A percentile compares a stretch with the other conserved stretches of the same genome.
Conservation (phyloP, 441 rosid species). For the Geranium incanum region DNA sequence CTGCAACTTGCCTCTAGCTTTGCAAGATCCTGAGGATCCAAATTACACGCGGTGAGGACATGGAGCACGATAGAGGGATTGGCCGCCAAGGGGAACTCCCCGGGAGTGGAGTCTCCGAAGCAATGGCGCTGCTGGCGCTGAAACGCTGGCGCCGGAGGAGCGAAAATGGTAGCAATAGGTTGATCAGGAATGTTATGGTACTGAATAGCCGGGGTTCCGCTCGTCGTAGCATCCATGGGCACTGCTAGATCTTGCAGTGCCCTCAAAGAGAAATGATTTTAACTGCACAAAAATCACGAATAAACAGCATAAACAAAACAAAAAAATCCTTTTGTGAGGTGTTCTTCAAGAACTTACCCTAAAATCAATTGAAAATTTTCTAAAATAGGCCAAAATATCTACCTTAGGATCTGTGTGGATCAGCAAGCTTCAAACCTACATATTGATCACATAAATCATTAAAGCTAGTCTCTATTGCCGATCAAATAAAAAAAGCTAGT, state of each 20-base stretch:
- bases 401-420: constrained; percentile 31
- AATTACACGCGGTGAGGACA: constrained; percentile 77
- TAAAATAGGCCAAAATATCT: constrained; percentile 18
- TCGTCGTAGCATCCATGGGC: constrained; percentile 90
- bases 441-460: constrained; percentile 24
- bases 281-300: constrained; percentile 28
- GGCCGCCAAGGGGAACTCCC: constrained; percentile 93
- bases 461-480: constrained; percentile 15
- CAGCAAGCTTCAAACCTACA: constrained; percentile 52
- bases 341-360: not conserved
- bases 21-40: constrained; percentile 92
- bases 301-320: not conserved
- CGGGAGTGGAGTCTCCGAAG: constrained; percentile 72
- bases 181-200: constrained; percentile 71
- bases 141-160: constrained; percentile 44
- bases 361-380: not conserved
- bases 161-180: constrained; percentile 46
- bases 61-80: constrained; percentile 89
- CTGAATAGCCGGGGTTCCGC: constrained; percentile 61
- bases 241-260: constrained; percentile 52
- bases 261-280: constrained; percentile 29
- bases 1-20: constrained; percentile 72
- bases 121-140: constrained; percentile 76
- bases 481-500: constrained; percentile 14
- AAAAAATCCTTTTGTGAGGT: too few species aligned